Evolutionary conservation across 2,329 filamentous ascomycete species (phyloP).

Genomic region (Trichoderma sp.): DNA sequence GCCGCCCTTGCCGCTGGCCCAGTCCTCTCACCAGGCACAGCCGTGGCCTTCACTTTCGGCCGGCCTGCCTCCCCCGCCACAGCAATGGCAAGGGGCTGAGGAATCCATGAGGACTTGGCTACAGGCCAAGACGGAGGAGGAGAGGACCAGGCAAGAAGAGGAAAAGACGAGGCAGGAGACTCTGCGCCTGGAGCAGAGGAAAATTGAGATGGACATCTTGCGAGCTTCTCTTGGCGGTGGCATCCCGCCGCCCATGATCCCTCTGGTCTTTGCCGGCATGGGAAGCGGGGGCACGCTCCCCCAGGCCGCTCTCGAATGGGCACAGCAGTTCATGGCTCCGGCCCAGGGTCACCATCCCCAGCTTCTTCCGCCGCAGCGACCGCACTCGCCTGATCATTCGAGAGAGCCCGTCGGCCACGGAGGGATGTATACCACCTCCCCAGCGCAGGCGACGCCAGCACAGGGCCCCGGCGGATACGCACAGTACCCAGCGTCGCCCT

Average conservation of each 20-base stretch:
- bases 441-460: constrained; percentile 37
- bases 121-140: constrained; percentile 71
- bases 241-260: constrained; percentile 73
- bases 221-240: constrained; percentile 68
- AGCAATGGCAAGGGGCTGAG: constrained; percentile 67
- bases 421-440: constrained; percentile 46
- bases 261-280: constrained; percentile 74
- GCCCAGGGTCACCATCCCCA: constrained; percentile 54
- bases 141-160: constrained; percentile 72
- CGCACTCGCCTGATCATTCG: constrained; percentile 57
- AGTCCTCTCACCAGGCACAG: constrained; percentile 42
- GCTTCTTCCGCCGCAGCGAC: constrained; percentile 53
- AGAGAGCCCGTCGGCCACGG: constrained; percentile 53
- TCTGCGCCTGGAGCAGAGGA: constrained; percentile 70
- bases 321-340: constrained; percentile 65
- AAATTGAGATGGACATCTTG: constrained; percentile 72
- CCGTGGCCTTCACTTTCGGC: constrained; percentile 39
- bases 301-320: constrained; percentile 65
- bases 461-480: constrained; percentile 47
- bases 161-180: constrained; percentile 67
- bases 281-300: constrained; percentile 60
- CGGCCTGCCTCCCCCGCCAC: constrained; percentile 64
- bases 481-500: constrained; percentile 53
- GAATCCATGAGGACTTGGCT: constrained; percentile 75
- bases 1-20: constrained; percentile 32